Evolutionary conservation across 2,329 filamentous ascomycete species (phyloP), one percentile per base, ranked within the genome.

Genomic region (Hypoxylon sp.): DNA sequence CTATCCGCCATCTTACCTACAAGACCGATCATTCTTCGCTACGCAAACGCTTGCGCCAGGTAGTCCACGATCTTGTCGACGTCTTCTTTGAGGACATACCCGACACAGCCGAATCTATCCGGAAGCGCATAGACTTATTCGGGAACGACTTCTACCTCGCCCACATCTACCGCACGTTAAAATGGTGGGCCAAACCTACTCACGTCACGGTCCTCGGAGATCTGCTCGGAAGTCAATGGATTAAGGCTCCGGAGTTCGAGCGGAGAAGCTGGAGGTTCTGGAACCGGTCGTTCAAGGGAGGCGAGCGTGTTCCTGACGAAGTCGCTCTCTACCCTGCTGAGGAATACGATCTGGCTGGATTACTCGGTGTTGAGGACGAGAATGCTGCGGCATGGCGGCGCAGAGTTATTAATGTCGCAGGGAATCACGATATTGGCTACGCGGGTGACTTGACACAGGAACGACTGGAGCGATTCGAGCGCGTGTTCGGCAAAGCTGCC

Each of bases 361-460:
- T 85, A 21, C 77, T 89, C 3, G 83, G 83, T 42, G 81, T 78
- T 5, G 76, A 82, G 6, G 78, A 83, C 53, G 81, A 82, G 51
- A 84, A 87, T 64, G 79, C 81, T 6, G 80, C 83, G 5, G 79
- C 80, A 2, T 98, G 96, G 96, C 80, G 85, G n/a, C 86, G 84
- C 44, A 88, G 92, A 61, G 85, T 98, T 70, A 93, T 99, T 78
- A 97, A 97, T 73, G 89, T 98, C 27, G 94, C 90, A 0, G 96
- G 96, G 1, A 99, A 99, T 76, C 96, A 99, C 78, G 96, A 99
- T 79, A 91, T 99, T 75, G 96, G 96, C 35, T 99, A 99, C 78
- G 93, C 94, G 0, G 96, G 96, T 2, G 96, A 99, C 79, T 86
- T 98, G 68, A 93, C 91, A 44, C 82, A 86, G n/a, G 85, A 89